Conservation (phyloP, 164 flowering plant genomes). For the Stephania japonica region DNA sequence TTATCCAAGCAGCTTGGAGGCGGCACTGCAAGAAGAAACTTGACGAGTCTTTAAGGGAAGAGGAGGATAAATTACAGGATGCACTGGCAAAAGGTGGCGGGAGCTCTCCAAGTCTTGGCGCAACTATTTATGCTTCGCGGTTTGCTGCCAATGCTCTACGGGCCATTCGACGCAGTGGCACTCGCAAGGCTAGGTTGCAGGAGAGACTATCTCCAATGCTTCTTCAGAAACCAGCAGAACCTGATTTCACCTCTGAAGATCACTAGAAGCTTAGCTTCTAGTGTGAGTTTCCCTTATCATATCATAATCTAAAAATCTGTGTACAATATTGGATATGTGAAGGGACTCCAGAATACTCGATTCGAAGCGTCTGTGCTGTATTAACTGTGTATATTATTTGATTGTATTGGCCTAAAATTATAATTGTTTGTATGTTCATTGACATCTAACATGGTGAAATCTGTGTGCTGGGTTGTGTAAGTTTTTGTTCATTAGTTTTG, state of each 20-base stretch:
- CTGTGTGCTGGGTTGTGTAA: neutral
- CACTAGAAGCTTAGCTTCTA: conserved; percentile 8
- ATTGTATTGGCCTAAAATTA: neutral
- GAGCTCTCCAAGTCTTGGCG: conserved; percentile 71
- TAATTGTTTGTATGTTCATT: neutral
- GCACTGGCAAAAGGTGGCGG: conserved; percentile 56
- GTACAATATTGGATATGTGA: neutral
- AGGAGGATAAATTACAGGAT: conserved; percentile 65
- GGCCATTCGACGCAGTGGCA: conserved; percentile 29
- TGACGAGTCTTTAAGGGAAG: conserved; percentile 59
- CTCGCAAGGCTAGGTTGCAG: conserved; percentile 34
- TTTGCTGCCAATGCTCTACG: conserved; percentile 75
- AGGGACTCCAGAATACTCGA: neutral
- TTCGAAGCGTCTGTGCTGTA: neutral
- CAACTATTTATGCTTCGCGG: conserved; percentile 72
- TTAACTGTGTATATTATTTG: neutral
- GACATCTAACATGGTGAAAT: neutral
- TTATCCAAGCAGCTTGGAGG: conserved; percentile 92
- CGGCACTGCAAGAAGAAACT: conserved; percentile 59
- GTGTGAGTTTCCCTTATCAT: neutral
- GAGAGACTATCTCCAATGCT: conserved; percentile 39
- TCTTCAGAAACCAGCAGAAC: conserved; percentile 54
- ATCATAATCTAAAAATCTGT: neutral
- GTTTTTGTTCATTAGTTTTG: neutral
- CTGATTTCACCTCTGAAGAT: conserved; percentile 40